A percentile compares a stretch with the other conserved stretches of the same genome.
phyloP scores from a whole-genome alignment of 1,139 yeast genomes.

The Pichia sp. region DNA sequence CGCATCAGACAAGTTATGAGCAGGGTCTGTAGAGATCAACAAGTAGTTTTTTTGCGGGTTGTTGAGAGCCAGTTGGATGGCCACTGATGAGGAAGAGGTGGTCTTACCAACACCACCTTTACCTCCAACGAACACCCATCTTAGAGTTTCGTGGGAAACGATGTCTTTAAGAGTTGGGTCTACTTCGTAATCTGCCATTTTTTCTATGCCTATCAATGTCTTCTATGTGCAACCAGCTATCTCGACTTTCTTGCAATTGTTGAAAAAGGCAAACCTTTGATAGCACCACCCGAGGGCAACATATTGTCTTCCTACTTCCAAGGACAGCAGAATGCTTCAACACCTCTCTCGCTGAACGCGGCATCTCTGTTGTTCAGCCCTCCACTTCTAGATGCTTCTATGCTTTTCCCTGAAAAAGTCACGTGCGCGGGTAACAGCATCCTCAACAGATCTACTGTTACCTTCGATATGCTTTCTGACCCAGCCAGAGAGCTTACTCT shows the following conservation, averaged over 20 bases:
- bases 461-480: constrained; percentile 42
- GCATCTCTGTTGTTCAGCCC: not conserved
- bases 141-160: constrained; percentile 62
- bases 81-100: constrained; percentile 92
- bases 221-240: not conserved
- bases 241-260: not conserved
- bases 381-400: not conserved
- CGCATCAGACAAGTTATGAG: constrained; percentile 94
- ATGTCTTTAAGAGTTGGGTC: constrained; percentile 70
- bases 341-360: not conserved
- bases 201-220: not conserved
- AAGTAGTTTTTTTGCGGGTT: constrained; percentile 79
- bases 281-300: not conserved
- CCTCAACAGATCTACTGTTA: constrained; percentile 18
- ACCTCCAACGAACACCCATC: constrained; percentile 98
- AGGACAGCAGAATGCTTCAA: not conserved
- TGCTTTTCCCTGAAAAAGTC: constrained; percentile 2
- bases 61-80: constrained; percentile 81
- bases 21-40: constrained; percentile 95
- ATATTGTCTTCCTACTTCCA: not conserved
- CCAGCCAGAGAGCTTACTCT: constrained; percentile 73
- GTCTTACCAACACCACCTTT: constrained; percentile 99
- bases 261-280: no score
- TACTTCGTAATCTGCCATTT: constrained; percentile 38
- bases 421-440: constrained; percentile 7